Evolutionary conservation across 2,329 filamentous ascomycete species (phyloP), one percentile per base, ranked within the genome.

Genomic region (Exophiala sp.): DNA sequence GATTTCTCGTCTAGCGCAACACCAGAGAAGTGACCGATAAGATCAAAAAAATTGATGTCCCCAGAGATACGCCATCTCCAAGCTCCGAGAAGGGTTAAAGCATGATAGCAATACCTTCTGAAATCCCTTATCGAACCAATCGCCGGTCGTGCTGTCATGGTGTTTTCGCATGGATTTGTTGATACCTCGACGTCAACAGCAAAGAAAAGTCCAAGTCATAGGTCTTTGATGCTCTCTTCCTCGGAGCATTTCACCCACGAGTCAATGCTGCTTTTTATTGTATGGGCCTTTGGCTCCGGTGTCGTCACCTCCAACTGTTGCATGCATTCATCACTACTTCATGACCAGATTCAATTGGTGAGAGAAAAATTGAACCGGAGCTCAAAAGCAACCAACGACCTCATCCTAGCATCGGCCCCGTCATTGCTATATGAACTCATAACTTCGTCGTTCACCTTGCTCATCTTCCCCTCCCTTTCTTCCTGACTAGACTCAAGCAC

Each of bases 81-180:
- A 47, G 33, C 40, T n/a, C 16, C 40, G 7, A 42, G 7, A 24
- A 12, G 20, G 20, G 42, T n/a, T 20, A 20, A 14, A 33, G 35
- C 35, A 29, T 29, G 24, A 29, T 29, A 39, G 46, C 46, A 29
- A 16, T 47, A 33, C 4, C 14, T 49, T 34, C 14, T 39, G 21
- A 12, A 33, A 40, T 5, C 40, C 46, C 54, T 60, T 60, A 60
- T 60, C 57, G 57, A 52, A 24, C 57, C 57, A 60, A 60, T 60
- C 18, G 35, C 34, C 34, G 43, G 18, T 21, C 43, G 18, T n/a
- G 10, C 16, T 54, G n/a, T 33, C 42, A 14, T 21, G 29, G 50
- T 56, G 52, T 29, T 47, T 46, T 52, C 42, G 18, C 47, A 34
- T 48, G 33, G 14, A 10, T 16, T 39, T 41, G 24, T 54, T 42